These are phyloP conservation scores for Kwoniella sp. DNA, from an alignment of 768 basidiomycete species.

Conservation along the genomic window DNA sequence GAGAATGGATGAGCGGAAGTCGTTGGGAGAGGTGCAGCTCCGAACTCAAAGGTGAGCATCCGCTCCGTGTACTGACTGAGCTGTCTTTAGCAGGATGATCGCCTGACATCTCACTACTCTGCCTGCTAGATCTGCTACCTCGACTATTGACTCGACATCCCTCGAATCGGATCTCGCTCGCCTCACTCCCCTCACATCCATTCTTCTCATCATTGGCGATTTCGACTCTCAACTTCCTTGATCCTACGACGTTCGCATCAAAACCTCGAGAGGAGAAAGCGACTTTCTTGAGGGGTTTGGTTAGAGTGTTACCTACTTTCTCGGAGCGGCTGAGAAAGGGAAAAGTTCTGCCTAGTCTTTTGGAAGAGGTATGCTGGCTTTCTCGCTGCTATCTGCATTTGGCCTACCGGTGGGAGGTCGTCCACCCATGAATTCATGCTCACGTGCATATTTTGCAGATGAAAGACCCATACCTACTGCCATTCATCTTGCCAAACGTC, in stretches of 20 bases:
- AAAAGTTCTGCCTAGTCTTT: constrained; percentile 85
- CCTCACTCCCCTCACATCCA: constrained; percentile 75
- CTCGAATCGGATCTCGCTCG: constrained; percentile 71
- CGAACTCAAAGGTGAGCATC: constrained; percentile 46
- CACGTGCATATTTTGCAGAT: constrained; percentile 39
- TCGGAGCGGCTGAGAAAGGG: constrained; percentile 80
- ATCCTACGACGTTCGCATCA: constrained; percentile 89
- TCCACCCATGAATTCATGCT: no score
- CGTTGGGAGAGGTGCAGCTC: constrained; percentile 47
- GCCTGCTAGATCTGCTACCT: constrained; percentile 79
- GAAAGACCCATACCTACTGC: constrained; percentile 87
- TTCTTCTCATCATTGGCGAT: constrained; percentile 97
- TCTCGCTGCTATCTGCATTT: no score
- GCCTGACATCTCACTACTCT: not conserved
- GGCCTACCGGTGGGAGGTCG: no score
- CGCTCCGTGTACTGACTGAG: not conserved
- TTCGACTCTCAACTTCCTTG: constrained; percentile 92
- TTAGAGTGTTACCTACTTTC: constrained; percentile 77
- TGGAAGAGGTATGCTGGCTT: constrained; percentile 73
- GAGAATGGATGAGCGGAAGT: constrained; percentile 49
- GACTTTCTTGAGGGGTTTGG: constrained; percentile 88
- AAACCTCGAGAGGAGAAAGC: constrained; percentile 95
- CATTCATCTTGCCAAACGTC: constrained; percentile 93
- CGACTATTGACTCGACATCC: constrained; percentile 80
- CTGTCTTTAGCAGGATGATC: no score